Base-by-base conservation (phyloP, 768 basidiomycete species). In the Suillus plorans region DNA sequence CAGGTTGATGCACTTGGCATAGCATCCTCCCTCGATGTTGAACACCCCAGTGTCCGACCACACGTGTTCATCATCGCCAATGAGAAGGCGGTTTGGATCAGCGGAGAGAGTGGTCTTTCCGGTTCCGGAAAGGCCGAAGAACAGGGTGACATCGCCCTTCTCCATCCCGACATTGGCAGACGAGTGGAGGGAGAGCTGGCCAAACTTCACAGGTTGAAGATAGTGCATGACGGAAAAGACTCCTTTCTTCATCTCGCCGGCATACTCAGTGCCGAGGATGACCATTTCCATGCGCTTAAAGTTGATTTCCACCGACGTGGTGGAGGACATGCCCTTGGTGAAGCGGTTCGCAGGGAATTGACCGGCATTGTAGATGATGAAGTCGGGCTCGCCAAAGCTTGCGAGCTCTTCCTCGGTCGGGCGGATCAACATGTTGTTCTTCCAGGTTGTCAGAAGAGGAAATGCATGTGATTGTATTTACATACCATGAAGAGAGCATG, bases 201-300 rank as follows among this genome's bases (percentile, higher is more conserved):
- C 95, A 74, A 97, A 99, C 77, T 97, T 99, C 83, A 99, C 90
- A 7, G 97, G 97, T 83, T 97, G 95, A 66, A 99, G 86, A 78
- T 99, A 99, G 81, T 99, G 97, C 97, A 99, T 99, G 71, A 99
- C 95, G 52, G 92, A 94, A 84, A 99, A 99, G 77, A 99, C 94
- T 74, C 97, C 97, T 88, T 99, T 99, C 84, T 99, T 99, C 97
- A 99, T 99, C 83, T 99, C 95, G 60, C 95, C 95, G 37, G 95
- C 95, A 74, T 98, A 98, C 76, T 98, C 95, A 34, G 95, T 97
- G 63, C 93, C 97, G 71, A 99, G 93, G 74, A 99, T 99, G 73
- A 99, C 97, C 97, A 99, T 99, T 80, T 99, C 97, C 95, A 95
- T 97, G 47, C 97, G 93, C 85, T 97, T 97, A 81, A 99, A 99